Percentiles rank a stretch among this genome's conserved stretches.
Conservation (phyloP, 164 flowering plant genomes). For the Chimonanthus praecox region DNA sequence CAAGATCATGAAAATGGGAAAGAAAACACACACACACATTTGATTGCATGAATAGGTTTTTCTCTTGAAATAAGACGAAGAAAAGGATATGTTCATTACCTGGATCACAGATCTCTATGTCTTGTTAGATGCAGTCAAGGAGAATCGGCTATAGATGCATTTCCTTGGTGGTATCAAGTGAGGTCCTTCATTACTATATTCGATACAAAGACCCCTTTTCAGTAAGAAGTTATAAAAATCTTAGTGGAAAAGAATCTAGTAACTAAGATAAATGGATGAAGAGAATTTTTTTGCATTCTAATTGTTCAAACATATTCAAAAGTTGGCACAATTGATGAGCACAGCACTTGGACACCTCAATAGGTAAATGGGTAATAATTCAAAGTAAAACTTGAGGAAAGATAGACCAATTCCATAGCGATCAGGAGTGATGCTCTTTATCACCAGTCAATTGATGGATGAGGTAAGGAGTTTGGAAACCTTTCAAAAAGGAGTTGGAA, state of each 20-base stretch:
- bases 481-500: neutral
- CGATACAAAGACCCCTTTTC: slow-evolving; percentile 1
- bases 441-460: too few relatives aligned
- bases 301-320: neutral
- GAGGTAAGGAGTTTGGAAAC: neutral
- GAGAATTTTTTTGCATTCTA: neutral
- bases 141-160: slow-evolving; percentile 70
- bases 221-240: neutral
- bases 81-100: slow-evolving; percentile 24
- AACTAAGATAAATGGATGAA: too few relatives aligned
- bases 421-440: too few relatives aligned
- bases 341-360: neutral
- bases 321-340: neutral
- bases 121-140: slow-evolving; percentile 52
- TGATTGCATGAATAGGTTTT: neutral
- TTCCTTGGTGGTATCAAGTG: slow-evolving; percentile 52
- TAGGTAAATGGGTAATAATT: neutral
- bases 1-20: neutral
- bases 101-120: slow-evolving; percentile 42
- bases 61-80: neutral
- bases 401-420: too few relatives aligned
- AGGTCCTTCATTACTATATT: slow-evolving; percentile 27
- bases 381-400: neutral
- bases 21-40: too few relatives aligned
- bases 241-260: neutral